A percentile compares a stretch with the other conserved stretches of the same genome.
phyloP scores from a whole-genome alignment of 2,329 filamentous ascomycete genomes.

The Fusarium zealandicum region DNA sequence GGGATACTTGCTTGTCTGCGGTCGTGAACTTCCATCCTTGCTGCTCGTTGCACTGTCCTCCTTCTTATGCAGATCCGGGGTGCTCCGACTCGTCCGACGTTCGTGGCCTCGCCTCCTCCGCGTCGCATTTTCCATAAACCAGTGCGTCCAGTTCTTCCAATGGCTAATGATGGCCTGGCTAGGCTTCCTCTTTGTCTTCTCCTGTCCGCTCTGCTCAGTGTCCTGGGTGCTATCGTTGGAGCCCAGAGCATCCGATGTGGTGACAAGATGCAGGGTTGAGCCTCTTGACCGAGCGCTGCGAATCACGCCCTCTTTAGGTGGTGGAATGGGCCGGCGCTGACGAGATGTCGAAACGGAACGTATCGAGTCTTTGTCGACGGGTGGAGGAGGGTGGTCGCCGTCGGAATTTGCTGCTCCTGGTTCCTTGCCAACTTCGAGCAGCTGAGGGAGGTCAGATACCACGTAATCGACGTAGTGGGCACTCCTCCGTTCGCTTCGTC shows the following conservation, averaged over 20 bases:
- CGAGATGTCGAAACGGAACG: conserved; percentile 80
- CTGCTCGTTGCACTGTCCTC: conserved; percentile 53
- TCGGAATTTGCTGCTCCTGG: conserved; percentile 54
- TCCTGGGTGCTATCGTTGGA: conserved; percentile 42
- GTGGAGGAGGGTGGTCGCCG: conserved; percentile 67
- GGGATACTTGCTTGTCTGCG: conserved; percentile 66
- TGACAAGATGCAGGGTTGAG: conserved; percentile 87
- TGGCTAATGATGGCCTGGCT: conserved; percentile 66
- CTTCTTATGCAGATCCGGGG: conserved; percentile 64
- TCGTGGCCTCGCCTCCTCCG: conserved; percentile 58
- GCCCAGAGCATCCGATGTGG: conserved; percentile 62
- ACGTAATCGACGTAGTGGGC: conserved; percentile 68
- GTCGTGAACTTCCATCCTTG: conserved; percentile 64
- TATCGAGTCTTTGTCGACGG: conserved; percentile 79
- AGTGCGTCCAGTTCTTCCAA: conserved; percentile 71
- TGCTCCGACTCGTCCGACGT: conserved; percentile 63
- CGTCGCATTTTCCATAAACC: conserved; percentile 67
- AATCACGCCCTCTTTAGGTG: conserved; percentile 81
- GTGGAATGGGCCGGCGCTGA: conserved; percentile 77
- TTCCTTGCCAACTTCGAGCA: conserved; percentile 67
- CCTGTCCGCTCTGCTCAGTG: conserved; percentile 44
- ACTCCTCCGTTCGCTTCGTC: conserved; percentile 79
- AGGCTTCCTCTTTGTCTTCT: conserved; percentile 63
- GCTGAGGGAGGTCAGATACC: conserved; percentile 76
- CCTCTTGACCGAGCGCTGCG: conserved; percentile 76